Conservation (phyloP, 208 protist genomes). For the Cochliopodium minus region DNA sequence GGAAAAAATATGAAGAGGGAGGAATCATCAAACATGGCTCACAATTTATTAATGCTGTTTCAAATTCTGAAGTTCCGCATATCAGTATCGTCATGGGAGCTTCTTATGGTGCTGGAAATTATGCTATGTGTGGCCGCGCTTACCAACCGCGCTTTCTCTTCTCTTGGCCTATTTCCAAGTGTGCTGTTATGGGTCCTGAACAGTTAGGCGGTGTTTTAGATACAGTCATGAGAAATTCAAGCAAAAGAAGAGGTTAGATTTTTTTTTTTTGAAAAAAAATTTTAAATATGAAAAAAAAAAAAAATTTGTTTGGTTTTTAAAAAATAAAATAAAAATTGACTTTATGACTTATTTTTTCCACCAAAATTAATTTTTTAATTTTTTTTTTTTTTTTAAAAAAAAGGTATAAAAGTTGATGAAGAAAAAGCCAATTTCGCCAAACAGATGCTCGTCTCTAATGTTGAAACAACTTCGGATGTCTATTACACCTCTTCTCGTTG, state of each 20-base stretch:
- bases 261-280: too few species aligned
- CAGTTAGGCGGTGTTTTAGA: slow-evolving; percentile 14
- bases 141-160: slow-evolving; percentile 11
- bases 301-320: too few species aligned
- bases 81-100: slow-evolving; percentile 17
- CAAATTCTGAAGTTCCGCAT: slow-evolving; percentile 7
- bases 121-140: slow-evolving; percentile 15
- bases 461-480: slow-evolving; percentile 14
- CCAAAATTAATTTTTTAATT: too few species aligned
- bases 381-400: background rate
- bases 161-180: slow-evolving; percentile 11
- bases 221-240: too few species aligned
- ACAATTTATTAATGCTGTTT: slow-evolving; percentile 16
- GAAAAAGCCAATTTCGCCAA: slow-evolving; percentile 5
- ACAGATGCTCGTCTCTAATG: slow-evolving; percentile 9
- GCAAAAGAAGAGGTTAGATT: too few species aligned
- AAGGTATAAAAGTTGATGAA: background rate
- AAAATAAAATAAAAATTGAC: too few species aligned
- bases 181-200: slow-evolving; percentile 18
- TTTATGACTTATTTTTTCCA: too few species aligned
- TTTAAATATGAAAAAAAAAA: too few species aligned
- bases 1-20: slow-evolving; percentile 14
- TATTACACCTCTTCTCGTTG: slow-evolving; percentile 22
- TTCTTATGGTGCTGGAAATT: slow-evolving; percentile 22
- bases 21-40: slow-evolving; percentile 17